These are phyloP conservation scores for Musa beccarii DNA, from an alignment of 176 grass and related monocot genomes.

Conservation along the genomic window DNA sequence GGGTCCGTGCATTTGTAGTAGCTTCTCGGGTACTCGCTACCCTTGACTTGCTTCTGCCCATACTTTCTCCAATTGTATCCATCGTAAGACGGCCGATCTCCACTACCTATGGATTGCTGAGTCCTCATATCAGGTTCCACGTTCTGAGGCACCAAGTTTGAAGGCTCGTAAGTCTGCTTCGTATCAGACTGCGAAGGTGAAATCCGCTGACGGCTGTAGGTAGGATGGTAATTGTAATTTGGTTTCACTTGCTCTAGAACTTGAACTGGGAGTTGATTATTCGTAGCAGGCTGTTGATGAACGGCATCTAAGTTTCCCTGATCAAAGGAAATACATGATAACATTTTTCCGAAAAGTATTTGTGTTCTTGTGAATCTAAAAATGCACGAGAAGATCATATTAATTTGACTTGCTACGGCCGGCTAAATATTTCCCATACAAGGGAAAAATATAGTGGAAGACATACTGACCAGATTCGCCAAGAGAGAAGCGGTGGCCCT, in stretches of 20 bases:
- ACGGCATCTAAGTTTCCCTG: background rate
- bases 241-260: background rate
- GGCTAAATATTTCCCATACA: too few species aligned
- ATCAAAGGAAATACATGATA: background rate
- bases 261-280: background rate
- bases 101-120: background rate
- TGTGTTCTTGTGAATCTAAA: background rate
- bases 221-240: background rate
- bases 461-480: background rate
- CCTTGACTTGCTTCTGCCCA: conserved; percentile 61
- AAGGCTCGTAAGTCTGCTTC: too few species aligned
- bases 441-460: too few species aligned
- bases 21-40: conserved; percentile 47
- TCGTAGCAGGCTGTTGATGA: background rate
- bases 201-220: background rate
- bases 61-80: conserved; percentile 67
- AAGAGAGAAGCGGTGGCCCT: background rate
- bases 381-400: background rate
- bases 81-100: conserved; percentile 19
- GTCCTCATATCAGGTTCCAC: background rate
- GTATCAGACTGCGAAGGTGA: background rate
- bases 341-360: background rate
- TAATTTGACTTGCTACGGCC: too few species aligned
- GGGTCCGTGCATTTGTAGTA: conserved; percentile 68
- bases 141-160: background rate